Conservation (phyloP, 768 basidiomycete species). For the Auricularia auricula-judae region DNA sequence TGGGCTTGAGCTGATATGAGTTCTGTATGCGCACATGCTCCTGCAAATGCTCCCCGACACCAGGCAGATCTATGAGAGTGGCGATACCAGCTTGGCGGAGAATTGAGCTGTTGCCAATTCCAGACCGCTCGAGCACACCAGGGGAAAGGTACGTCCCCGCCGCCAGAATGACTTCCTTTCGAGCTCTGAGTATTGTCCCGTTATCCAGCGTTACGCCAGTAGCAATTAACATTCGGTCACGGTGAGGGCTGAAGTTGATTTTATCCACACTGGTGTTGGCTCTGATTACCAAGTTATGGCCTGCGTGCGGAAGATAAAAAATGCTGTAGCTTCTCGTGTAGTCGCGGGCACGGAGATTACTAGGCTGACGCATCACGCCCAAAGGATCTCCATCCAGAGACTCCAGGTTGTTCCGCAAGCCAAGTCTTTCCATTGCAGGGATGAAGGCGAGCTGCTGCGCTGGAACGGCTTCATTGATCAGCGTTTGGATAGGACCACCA, state of each 20-base stretch:
- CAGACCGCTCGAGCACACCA: conserved; percentile 29
- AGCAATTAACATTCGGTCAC: background rate
- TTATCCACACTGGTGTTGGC: conserved; percentile 3
- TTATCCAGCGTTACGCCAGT: background rate
- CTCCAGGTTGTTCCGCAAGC: too few species aligned
- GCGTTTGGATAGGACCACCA: too few species aligned
- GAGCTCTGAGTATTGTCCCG: background rate
- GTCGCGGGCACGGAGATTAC: background rate
- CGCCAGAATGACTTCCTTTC: conserved; percentile 11
- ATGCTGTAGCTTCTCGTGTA: conserved; percentile 2
- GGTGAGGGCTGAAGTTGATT: conserved; percentile 5
- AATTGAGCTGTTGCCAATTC: conserved; percentile 24
- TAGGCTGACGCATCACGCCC: conserved; percentile 1
- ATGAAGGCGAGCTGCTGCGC: too few species aligned
- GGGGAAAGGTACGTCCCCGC: conserved; percentile 18
- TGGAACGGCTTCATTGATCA: too few species aligned
- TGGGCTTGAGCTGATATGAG: conserved; percentile 1
- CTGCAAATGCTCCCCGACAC: conserved; percentile 30
- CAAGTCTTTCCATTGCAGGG: too few species aligned
- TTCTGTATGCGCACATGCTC: conserved; percentile 11
- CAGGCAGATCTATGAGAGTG: conserved; percentile 23
- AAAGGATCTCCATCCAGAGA: conserved; percentile 14
- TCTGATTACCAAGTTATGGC: conserved; percentile 4
- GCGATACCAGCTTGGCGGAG: conserved; percentile 19
- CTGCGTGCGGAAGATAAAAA: background rate